Base-by-base conservation (phyloP, 169 alveolate species). In the Cryptosporidium meleagridis region DNA sequence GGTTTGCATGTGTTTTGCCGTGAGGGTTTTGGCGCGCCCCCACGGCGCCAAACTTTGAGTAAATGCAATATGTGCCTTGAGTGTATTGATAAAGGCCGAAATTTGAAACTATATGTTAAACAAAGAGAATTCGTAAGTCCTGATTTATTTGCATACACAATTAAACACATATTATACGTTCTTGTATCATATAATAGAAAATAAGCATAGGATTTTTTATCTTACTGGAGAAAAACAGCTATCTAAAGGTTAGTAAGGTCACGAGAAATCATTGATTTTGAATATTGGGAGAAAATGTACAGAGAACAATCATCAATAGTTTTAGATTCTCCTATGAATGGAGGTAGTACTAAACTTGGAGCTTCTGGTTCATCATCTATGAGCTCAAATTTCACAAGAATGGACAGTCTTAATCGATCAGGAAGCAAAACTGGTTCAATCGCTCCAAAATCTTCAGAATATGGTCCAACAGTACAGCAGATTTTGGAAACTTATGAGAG, bases 391-490 rank as follows among this genome's bases (percentile, higher is more conserved):
- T 62, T 62, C 41, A 21, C 23, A 8, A 52, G 86, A 41, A 52
- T 55, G 58, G 89, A 80, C 18, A 65, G 75, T 33, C 4, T 55
- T 8, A 69, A 31, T 69, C 86, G 91, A 6, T 72, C 85, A 12
- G 69, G 70, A 23, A 68, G 55, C 18, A 72, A 68, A 45, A 26
- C 91, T 4, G 61, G 68, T 0, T 10, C 67, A 6, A 21, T 44
- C 10, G 41, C 26, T 8, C 44, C 71, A 12, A 71, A 59, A 21
- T 14, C 69, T 29, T 45, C 55, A 7, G 89, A 80, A 12, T 80
- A 80, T 21, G 69, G 75, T 21, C 89, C 89, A 4, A 65, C 89
- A 6, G 68, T 80, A 8, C 75, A 62, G 41, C 89, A 80, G 51
- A 62, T 80, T 29, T 31, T 80, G 33, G 75, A 59, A 26, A 80